A percentile compares a stretch with the other conserved stretches of the same genome.
These are phyloP conservation scores for Termitomyces sp. DNA, from an alignment of 768 basidiomycete species.

Conservation along the genomic window DNA sequence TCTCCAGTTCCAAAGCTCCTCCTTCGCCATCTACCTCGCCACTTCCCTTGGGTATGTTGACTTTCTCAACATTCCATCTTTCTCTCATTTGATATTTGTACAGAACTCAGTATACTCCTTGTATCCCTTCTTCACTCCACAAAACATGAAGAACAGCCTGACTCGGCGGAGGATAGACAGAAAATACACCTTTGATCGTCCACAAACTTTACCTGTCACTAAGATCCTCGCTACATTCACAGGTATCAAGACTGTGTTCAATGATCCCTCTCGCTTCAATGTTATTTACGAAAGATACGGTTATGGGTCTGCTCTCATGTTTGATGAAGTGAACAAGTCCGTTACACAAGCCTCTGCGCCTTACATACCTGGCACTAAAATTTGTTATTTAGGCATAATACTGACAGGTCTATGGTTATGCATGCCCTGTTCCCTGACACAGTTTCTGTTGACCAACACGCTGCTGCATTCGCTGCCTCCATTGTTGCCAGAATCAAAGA, in stretches of 20 bases:
- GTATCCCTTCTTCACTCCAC: constrained; percentile 43
- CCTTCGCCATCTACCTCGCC: constrained; percentile 17
- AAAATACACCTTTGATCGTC: constrained; percentile 41
- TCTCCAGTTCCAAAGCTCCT: constrained; percentile 16
- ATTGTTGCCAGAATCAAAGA: constrained; percentile 26
- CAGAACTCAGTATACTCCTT: constrained; percentile 16
- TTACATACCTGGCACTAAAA: not conserved
- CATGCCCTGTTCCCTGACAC: constrained; percentile 34
- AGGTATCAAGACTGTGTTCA: constrained; percentile 30
- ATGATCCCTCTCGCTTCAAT: constrained; percentile 32
- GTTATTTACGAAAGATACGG: constrained; percentile 33
- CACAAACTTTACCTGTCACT: constrained; percentile 22
- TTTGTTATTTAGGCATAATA: constrained; percentile 22
- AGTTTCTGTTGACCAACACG: constrained; percentile 24
- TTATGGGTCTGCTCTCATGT: constrained; percentile 36
- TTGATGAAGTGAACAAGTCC: constrained; percentile 32
- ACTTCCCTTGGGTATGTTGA: constrained; percentile 16
- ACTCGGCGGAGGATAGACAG: constrained; percentile 32
- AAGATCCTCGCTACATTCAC: constrained; percentile 29
- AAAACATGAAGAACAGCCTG: constrained; percentile 29
- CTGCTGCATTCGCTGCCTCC: constrained; percentile 25
- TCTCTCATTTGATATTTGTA: not conserved
- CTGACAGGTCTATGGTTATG: constrained; percentile 24
- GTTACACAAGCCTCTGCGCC: not conserved
- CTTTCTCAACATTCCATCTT: too few species aligned